Evolutionary conservation across 2,329 filamentous ascomycete genomes (phyloP), one percentile per base, ranked within the genome.

Genomic region (Ceratocystis variospora): DNA sequence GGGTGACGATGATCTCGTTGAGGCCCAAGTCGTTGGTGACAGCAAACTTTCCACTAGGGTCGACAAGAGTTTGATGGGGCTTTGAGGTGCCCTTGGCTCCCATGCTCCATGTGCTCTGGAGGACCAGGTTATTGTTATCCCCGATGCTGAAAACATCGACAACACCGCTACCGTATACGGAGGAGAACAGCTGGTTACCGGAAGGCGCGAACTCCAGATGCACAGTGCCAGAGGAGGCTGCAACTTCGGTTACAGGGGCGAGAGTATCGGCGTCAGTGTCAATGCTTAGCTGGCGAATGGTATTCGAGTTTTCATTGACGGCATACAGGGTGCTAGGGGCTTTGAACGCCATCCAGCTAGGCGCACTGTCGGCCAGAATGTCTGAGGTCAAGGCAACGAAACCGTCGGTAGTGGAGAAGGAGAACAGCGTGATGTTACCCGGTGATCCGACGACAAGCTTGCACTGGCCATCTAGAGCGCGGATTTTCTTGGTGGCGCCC

Each of bases 41-140:
- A 70, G 80, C 80, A 74, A 74, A 83, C 61, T 76, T 76, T 33
- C 80, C 80, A 2, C 76, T 76, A 6, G 79, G 79, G 68, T 82
- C 79, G 8, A 79, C 73, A 28, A 79, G 72, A 10, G 76, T 73
- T 73, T 82, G 78, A 71, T 83, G 80, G 31, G 80, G 77, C 65
- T 78, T 75, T 48, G 76, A 67, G 15, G 69, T 68, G 8, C 70
- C 70, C 70, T 78, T 76, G 44, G 73, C 72, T n/a, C 70, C 71
- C 64, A 70, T 68, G 62, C 73, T 70, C 41, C 64, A 61, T 19
- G 63, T 66, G 31, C 45, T 62, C 12, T 44, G 22, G 15, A 66
- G 61, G 3, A 64, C 61, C 5, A 66, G 64, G 17, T 31, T 75
- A n/a, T 62, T 46, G 22, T 50, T 41, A 4, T 76, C 76, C 5